Evolutionary conservation across 192 early-diverging fungal genomes (phyloP).

Genomic region (Funneliformis geosporum): DNA sequence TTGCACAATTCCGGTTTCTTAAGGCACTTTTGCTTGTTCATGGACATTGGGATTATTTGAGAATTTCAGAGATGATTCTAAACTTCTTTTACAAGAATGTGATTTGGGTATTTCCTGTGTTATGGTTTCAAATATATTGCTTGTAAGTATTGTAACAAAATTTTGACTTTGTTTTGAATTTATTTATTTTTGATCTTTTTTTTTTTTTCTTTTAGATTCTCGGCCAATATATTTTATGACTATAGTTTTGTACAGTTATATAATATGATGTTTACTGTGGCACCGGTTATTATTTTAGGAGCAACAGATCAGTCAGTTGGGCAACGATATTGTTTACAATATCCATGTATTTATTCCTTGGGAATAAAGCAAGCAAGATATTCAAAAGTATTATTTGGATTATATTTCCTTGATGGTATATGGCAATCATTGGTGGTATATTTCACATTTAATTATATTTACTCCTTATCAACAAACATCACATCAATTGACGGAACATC

Average conservation of each 20-base stretch:
- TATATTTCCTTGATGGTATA: constrained; percentile 86
- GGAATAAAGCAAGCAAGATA: constrained; percentile 86
- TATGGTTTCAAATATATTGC: constrained; percentile 95
- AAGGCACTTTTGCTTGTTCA: constrained; percentile 87
- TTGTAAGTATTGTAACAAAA: constrained; percentile 50
- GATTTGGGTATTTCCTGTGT: constrained; percentile 86
- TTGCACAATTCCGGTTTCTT: constrained; percentile 91
- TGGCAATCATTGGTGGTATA: constrained; percentile 92
- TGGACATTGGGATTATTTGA: constrained; percentile 87
- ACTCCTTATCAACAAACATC: constrained; percentile 44
- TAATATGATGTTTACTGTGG: constrained; percentile 75
- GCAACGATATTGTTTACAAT: constrained; percentile 50
- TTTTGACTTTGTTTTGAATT: background rate
- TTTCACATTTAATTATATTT: constrained; percentile 71
- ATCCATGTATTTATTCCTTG: constrained; percentile 72
- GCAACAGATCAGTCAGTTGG: constrained; percentile 76
- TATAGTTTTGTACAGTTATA: constrained; percentile 90
- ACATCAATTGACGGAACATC: constrained; percentile 20
- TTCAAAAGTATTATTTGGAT: constrained; percentile 80
- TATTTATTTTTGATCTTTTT: constrained; percentile 9
- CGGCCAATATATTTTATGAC: constrained; percentile 91
- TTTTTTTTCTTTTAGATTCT: constrained; percentile 51
- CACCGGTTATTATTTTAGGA: constrained; percentile 65
- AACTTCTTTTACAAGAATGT: constrained; percentile 98
- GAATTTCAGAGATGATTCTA: constrained; percentile 88